Base-by-base conservation (phyloP, 2,329 filamentous ascomycete genomes). In the Dactylella cylindrospora region DNA sequence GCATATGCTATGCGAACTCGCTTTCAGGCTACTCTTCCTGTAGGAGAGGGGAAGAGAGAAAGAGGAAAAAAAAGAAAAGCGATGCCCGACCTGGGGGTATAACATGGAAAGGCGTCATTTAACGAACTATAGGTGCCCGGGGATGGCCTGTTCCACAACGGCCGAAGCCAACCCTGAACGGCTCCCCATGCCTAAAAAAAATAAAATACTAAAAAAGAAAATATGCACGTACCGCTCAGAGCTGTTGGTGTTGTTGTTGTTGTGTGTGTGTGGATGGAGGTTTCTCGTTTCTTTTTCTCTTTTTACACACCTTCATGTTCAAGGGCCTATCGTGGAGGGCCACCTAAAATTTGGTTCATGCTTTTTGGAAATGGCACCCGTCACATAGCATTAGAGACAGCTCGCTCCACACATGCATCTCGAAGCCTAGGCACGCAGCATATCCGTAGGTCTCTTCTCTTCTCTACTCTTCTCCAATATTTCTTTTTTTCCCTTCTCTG, bases 211-310 rank as follows among this genome's bases (percentile, higher is more conserved):
- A 15, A 40, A 33, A 52, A 41, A 32, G 7, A 20, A 50, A 35
- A 51, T n/a, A n/a, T n/a, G n/a, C n/a, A n/a, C n/a, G n/a, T n/a
- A n/a, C n/a, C n/a, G n/a, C n/a, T n/a, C 23, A 38, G 43, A 31
- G 25, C n/a, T 62, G n/a, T 50, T 10, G 54, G 53, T 62, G 57
- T 49, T 44, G n/a, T n/a, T n/a, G n/a, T n/a, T n/a, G n/a, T n/a
- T n/a, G n/a, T n/a, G n/a, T n/a, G n/a, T n/a, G n/a, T n/a, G n/a
- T n/a, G n/a, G n/a, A n/a, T n/a, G n/a, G 36, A 57, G 35, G 49
- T 54, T 44, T 62, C 57, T 54, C 43, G 25, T 61, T 53, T 61
- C 57, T 54, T 62, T 49, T 62, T 62, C 43, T 19, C 3, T 9
- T 17, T 44, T 29, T 40, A 12, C 12, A 3, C 28, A 8, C 23